These are phyloP conservation scores for Thalassiosira hispida DNA, from an alignment of 352 stramenopile species.

Conservation along the genomic window DNA sequence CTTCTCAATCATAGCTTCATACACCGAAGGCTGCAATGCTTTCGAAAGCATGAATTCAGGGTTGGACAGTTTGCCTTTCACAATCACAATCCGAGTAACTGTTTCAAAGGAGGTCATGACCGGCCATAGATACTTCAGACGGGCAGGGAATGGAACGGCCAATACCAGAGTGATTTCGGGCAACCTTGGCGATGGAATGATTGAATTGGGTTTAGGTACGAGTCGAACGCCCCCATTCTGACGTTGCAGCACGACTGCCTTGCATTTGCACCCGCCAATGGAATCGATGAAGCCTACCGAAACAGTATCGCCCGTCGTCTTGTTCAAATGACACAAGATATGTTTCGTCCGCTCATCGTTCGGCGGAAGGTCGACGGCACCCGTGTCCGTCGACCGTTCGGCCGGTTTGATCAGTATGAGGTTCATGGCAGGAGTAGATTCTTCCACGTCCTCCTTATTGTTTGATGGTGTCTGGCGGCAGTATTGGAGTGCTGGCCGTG, in stretches of 20 bases:
- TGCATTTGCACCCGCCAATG: slow-evolving; percentile 16
- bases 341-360: slow-evolving; percentile 41
- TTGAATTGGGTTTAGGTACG: neutral
- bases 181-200: neutral
- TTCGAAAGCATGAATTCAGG: slow-evolving; percentile 36
- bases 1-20: slow-evolving; percentile 37
- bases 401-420: slow-evolving; percentile 27
- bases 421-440: slow-evolving; percentile 20
- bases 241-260: slow-evolving; percentile 12
- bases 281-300: slow-evolving; percentile 32
- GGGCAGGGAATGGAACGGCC: slow-evolving; percentile 32
- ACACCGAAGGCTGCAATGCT: slow-evolving; percentile 23
- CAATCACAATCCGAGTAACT: slow-evolving; percentile 36
- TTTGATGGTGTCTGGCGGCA: no score
- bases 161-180: slow-evolving; percentile 46
- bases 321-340: slow-evolving; percentile 33
- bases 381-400: neutral
- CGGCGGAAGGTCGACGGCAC: slow-evolving; percentile 2
- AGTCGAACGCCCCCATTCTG: neutral
- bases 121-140: slow-evolving; percentile 41
- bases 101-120: slow-evolving; percentile 29
- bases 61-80: slow-evolving; percentile 33
- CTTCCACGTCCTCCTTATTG: no score
- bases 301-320: slow-evolving; percentile 38
- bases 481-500: no score